Percentiles rank a stretch among this genome's conserved stretches.
Evolutionary conservation across 805 yeast genomes (phyloP).

Genomic region (Maudiozyma bulderi): DNA sequence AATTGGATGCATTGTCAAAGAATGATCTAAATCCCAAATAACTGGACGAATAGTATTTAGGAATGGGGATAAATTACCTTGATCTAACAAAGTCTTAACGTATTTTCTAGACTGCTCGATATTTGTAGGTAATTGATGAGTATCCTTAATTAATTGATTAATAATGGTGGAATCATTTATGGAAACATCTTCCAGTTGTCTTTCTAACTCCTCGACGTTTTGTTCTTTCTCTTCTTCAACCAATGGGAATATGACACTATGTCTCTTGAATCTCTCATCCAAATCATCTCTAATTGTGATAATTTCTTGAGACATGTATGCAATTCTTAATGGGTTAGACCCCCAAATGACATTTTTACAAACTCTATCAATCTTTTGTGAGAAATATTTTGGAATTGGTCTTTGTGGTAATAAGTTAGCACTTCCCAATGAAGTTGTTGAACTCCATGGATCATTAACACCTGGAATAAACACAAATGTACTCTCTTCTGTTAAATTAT

Average conservation of each 20-base stretch:
- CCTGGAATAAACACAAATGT: constrained; percentile 79
- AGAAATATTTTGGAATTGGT: constrained; percentile 62
- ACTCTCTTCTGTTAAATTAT: constrained; percentile 27
- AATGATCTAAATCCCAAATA: constrained; percentile 59
- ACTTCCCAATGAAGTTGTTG: constrained; percentile 56
- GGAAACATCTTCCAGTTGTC: constrained; percentile 15
- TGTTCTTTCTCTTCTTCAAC: constrained; percentile 20
- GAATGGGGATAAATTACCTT: constrained; percentile 82
- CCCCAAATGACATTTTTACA: constrained; percentile 47
- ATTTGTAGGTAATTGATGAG: constrained; percentile 37
- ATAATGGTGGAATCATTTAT: constrained; percentile 9
- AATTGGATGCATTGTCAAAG: constrained; percentile 63
- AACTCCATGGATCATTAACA: constrained; percentile 87
- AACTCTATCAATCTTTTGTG: constrained; percentile 53
- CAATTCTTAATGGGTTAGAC: constrained; percentile 72
- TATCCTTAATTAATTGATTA: constrained; percentile 23
- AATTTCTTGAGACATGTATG: constrained; percentile 77
- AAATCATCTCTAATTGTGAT: constrained; percentile 65
- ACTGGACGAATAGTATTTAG: constrained; percentile 49
- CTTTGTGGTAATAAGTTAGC: constrained; percentile 60
- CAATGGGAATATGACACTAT: constrained; percentile 48
- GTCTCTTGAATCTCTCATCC: constrained; percentile 59
- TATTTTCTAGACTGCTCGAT: constrained; percentile 55
- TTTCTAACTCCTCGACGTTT: constrained; percentile 9
- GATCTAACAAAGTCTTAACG: constrained; percentile 75